These are phyloP conservation scores for Aquanectria penicillioides DNA, from an alignment of 2,329 filamentous ascomycete genomes.

Conservation along the genomic window DNA sequence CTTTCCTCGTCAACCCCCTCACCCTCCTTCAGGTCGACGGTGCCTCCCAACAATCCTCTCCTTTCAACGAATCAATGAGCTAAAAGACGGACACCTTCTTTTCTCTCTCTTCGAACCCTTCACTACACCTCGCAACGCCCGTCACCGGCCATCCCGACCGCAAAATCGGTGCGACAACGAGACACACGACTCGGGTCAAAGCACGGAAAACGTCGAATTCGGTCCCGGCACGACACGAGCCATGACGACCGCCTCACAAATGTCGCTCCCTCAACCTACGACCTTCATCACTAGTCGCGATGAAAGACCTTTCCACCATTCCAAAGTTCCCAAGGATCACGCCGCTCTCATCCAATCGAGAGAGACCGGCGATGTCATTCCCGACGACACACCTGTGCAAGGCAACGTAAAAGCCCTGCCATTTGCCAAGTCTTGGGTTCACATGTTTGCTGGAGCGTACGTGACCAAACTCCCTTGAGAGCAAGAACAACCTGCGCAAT, in stretches of 20 bases:
- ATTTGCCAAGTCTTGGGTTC: conserved; percentile 85
- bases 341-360: conserved; percentile 65
- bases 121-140: neutral
- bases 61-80: neutral
- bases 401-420: conserved; percentile 54
- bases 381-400: conserved; percentile 51
- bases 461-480: conserved; percentile 40
- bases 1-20: neutral
- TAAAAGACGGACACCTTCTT: neutral
- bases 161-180: conserved; percentile 6
- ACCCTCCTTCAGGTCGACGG: too few relatives aligned
- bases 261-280: conserved; percentile 45
- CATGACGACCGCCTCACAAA: conserved; percentile 29
- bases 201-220: neutral
- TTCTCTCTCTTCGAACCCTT: neutral
- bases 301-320: conserved; percentile 45
- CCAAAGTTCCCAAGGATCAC: conserved; percentile 45
- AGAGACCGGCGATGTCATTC: conserved; percentile 67
- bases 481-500: neutral
- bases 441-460: conserved; percentile 91
- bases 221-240: neutral
- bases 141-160: conserved; percentile 8
- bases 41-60: neutral
- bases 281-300: conserved; percentile 45
- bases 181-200: neutral